Percentiles rank a stretch among this genome's conserved stretches.
phyloP scores from a whole-genome alignment of 148 eudicot genomes.

The Amaranthus palmeri region DNA sequence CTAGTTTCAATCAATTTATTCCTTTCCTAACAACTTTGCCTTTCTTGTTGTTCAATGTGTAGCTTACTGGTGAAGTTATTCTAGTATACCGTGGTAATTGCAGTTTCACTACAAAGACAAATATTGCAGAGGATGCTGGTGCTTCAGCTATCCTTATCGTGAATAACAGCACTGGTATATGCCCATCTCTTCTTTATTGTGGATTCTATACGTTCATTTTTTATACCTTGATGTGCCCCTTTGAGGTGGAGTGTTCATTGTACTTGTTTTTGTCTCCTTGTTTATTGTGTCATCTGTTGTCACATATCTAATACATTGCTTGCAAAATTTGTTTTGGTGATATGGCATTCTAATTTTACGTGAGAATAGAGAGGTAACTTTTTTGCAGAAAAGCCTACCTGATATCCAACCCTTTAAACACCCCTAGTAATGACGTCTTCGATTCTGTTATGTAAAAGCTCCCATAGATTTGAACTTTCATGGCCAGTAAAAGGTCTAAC shows the following conservation, averaged over 20 bases:
- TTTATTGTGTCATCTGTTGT: too few relatives aligned
- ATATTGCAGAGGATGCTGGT: constrained; percentile 87
- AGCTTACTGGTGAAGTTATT: constrained; percentile 91
- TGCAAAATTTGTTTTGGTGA: too few relatives aligned
- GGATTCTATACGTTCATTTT: not conserved
- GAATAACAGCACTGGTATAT: constrained; percentile 70
- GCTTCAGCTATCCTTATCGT: constrained; percentile 86
- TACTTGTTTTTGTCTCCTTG: not conserved
- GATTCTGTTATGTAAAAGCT: too few relatives aligned
- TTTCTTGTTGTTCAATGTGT: constrained; percentile 16
- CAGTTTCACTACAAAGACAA: constrained; percentile 86
- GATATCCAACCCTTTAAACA: too few relatives aligned
- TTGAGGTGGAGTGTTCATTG: not conserved
- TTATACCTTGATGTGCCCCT: not conserved
- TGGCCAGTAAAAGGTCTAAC: too few relatives aligned
- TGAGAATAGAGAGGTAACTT: too few relatives aligned
- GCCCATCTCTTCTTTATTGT: not conserved
- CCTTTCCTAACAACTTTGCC: not conserved
- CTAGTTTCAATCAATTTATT: not conserved
- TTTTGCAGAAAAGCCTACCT: too few relatives aligned
- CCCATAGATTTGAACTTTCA: too few relatives aligned
- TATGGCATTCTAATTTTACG: too few relatives aligned
- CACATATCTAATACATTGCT: too few relatives aligned
- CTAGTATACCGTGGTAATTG: constrained; percentile 89
- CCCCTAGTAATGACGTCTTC: too few relatives aligned